These are phyloP conservation scores for Blastobotrys attinorum DNA, from an alignment of 805 yeast genomes.

Conservation along the genomic window DNA sequence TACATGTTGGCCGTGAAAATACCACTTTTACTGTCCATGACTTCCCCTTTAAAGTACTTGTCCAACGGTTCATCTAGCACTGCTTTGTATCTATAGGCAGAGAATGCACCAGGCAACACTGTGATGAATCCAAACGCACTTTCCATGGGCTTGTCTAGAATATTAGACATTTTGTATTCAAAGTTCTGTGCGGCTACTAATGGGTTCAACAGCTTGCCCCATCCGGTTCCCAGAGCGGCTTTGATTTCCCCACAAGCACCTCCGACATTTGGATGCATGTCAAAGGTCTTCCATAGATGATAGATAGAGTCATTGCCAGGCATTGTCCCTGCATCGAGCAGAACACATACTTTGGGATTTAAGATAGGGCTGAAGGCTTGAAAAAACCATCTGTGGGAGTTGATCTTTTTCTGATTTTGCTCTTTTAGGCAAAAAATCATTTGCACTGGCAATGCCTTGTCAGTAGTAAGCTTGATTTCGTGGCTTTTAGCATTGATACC, in stretches of 20 bases:
- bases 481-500: conserved; percentile 58
- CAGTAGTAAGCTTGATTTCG: conserved; percentile 59
- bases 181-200: conserved; percentile 94
- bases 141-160: conserved; percentile 92
- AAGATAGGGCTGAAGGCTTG: conserved; percentile 82
- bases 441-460: conserved; percentile 71
- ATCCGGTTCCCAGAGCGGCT: conserved; percentile 65
- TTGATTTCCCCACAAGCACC: conserved; percentile 98
- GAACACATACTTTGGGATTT: conserved; percentile 73
- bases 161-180: conserved; percentile 92
- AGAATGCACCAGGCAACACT: conserved; percentile 93
- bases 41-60: conserved; percentile 89
- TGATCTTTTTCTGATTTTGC: conserved; percentile 79
- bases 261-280: conserved; percentile 68
- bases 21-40: conserved; percentile 61
- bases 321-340: conserved; percentile 91
- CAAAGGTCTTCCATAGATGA: conserved; percentile 83
- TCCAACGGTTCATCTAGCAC: conserved; percentile 68
- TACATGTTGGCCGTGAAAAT: conserved; percentile 94
- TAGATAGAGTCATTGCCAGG: conserved; percentile 80
- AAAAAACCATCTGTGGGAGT: conserved; percentile 95
- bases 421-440: conserved; percentile 85
- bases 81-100: conserved; percentile 86
- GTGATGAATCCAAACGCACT: conserved; percentile 90
- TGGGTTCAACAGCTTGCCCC: conserved; percentile 61